Base-by-base conservation (phyloP, 2,329 filamentous ascomycete genomes). In the Botrytis tulipae region DNA sequence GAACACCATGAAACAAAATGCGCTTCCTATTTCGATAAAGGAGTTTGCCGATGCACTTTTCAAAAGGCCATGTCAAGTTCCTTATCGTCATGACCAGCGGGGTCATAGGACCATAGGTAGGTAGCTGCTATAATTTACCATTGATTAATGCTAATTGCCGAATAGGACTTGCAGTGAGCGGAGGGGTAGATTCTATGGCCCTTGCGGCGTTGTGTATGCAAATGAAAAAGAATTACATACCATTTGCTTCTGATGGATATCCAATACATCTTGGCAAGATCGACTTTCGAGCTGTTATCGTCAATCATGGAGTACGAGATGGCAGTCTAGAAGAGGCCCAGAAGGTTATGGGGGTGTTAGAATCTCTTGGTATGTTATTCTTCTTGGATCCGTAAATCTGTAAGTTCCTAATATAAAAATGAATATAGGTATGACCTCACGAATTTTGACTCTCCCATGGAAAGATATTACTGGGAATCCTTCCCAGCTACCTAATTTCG, bases 161-260 rank as follows among this genome's bases (percentile, higher is more conserved):
- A 0, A 48, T 63, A 93, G 91, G 87, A 71, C 84, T 98, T 74
- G 96, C 95, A 25, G 86, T 98, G 75, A 98, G 95, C 80, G 96
- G 96, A 37, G 96, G 96, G 12, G 93, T 96, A 57, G 96, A 99
- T 82, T 98, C 95, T n/a, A 99, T 98, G 95, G 95, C 95, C 42
- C 85, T 99, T 74, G 94, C 94, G 72, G 90, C 86, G 74, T 87
- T 98, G 51, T 93, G 92, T 80, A 86, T 85, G 67, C 63, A 78
- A 87, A 51, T 82, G 82, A 72, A 72, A 71, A 76, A 57, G 40
- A 72, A 54, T 14, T 42, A 69, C n/a, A 59, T 59, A 57, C 60
- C 57, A 16, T 62, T 22, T 29, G 72, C 72, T 65, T 63, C 40
- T 42, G 51, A 46, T 42, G 51, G 29, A 29, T 32, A 48, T 44